Evolutionary conservation across 2,329 filamentous ascomycete species (phyloP), one percentile per base, ranked within the genome.

Genomic region (Ceratocystis eucalypticola): DNA sequence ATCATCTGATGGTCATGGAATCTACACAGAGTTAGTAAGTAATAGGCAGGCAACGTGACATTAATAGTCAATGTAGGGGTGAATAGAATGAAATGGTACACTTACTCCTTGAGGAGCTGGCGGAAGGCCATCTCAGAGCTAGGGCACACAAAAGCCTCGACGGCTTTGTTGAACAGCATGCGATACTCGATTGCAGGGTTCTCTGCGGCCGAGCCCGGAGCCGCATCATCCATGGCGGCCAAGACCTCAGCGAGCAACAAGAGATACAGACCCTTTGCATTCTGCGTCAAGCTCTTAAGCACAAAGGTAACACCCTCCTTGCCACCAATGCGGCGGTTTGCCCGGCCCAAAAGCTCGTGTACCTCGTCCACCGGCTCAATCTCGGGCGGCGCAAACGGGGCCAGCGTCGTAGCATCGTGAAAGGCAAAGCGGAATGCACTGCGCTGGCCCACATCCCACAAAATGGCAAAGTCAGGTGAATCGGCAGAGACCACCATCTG

Each of bases 1-100:
- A 99, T 88, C 85, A 99, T 97, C 73, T 96, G 91, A 78, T 99
- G 94, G 72, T 99, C 94, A 74, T 96, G 91, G 75, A 99, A 94
- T 75, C 86, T 88, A 70, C 15, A 30, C 17, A 15, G 4, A 44
- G 37, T 59, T 67, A 64, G 50, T 5, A 64, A 44, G 37, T 41
- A 1, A 41, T 5, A 41, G 10, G 10, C 65, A 73, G 78, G 41
- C 15, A 64, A 45, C 65, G 73, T 78, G 62, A 10, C 25, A 5
- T 68, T 76, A 72, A 12, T 15, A 4, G 37, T 62, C 67, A 25
- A 50, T 12, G 5, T 53, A 28, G 30, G 12, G 10, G 20, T 20
- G 12, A 48, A 45, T 37, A 46, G 5, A 67, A 62, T 66, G 28
- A 20, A 41, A 64, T 20, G 37, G 37, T n/a, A 66, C 17, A 68